A percentile compares a stretch with the other conserved stretches of the same genome.
These are phyloP conservation scores for Castanea sativa DNA, from an alignment of 306 rosid species.

Conservation along the genomic window DNA sequence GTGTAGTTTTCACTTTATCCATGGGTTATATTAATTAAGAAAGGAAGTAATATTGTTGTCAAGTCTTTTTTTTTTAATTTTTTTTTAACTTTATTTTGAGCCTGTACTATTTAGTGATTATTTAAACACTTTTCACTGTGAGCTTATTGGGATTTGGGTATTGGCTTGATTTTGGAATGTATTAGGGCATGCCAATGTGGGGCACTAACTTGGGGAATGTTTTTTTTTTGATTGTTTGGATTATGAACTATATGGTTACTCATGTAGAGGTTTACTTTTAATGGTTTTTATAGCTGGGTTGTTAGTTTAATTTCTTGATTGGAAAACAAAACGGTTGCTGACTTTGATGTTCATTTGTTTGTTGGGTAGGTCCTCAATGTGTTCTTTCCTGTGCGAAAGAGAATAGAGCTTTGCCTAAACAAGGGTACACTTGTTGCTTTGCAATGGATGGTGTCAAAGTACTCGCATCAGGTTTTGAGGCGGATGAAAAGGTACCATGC, in stretches of 20 bases:
- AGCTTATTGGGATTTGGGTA: slow-evolving; percentile 3
- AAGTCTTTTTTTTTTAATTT: neutral
- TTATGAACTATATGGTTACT: no score
- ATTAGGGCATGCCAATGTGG: neutral
- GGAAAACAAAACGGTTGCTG: neutral
- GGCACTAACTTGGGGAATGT: no score
- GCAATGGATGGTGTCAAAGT: slow-evolving; percentile 91
- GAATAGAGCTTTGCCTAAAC: slow-evolving; percentile 64
- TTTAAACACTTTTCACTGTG: slow-evolving; percentile 9
- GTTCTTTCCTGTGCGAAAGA: slow-evolving; percentile 76
- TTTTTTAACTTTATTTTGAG: neutral
- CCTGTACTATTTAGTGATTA: neutral
- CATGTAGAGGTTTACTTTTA: no score
- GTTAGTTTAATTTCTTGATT: neutral
- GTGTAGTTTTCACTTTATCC: no score
- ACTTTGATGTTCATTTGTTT: slow-evolving; percentile 20
- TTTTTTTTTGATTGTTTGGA: no score
- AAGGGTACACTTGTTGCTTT: slow-evolving; percentile 84
- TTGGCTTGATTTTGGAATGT: slow-evolving; percentile 11
- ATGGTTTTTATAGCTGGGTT: slow-evolving; percentile 8
- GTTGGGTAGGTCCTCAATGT: slow-evolving; percentile 77
- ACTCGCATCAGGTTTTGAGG: slow-evolving; percentile 86
- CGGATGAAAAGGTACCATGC: slow-evolving; percentile 66
- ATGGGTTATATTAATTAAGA: neutral
- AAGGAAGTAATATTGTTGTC: neutral